Base-by-base conservation (phyloP, 805 yeast genomes). In the Saccharomycopsis schoenii region DNA sequence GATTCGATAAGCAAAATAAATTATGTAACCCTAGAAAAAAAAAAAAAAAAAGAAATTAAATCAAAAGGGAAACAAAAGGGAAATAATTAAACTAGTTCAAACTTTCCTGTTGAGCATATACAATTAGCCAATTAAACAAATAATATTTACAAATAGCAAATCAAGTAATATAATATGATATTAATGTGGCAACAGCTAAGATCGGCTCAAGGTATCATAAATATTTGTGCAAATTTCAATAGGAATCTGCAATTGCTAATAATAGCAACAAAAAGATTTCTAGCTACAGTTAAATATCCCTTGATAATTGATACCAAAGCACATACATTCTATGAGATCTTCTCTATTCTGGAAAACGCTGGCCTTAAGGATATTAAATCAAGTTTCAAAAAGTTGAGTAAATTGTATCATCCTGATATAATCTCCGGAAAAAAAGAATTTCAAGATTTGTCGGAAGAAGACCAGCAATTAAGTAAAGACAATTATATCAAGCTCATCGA, bases 321-420 rank as follows among this genome's bases (percentile, higher is more conserved):
- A 14, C 29, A 60, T 56, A n/a, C 69, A 73, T 64, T 77, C 76
- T 66, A 74, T 75, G 56, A 66, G 73, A 3, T 69, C 3, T 47
- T 47, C 8, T 21, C 52, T 17, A 47, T 47, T 14, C 64, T 66
- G 52, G 52, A 47, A 14, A 47, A 47, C 19, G 76, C 79, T 1
- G 67, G 76, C 3, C 67, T 71, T 50, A 70, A 70, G 58, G 80
- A 77, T 14, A 73, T 77, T 63, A 77, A 77, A 66, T 58, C 63
- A 24, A 77, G 73, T 64, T 77, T 77, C 68, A 77, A 75, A 64
- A 72, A 70, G 56, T 68, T 77, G 37, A 70, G 74, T 61, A 77
- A 77, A 64, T 71, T 72, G 59, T 73, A 71, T 63, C 81, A 77
- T 63, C 81, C 81, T 2, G 81, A 77, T 67, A 66, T 77, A 43